Base-by-base conservation (phyloP, 495 filamentous ascomycete species). In the Amphirosellinia nigrospora region DNA sequence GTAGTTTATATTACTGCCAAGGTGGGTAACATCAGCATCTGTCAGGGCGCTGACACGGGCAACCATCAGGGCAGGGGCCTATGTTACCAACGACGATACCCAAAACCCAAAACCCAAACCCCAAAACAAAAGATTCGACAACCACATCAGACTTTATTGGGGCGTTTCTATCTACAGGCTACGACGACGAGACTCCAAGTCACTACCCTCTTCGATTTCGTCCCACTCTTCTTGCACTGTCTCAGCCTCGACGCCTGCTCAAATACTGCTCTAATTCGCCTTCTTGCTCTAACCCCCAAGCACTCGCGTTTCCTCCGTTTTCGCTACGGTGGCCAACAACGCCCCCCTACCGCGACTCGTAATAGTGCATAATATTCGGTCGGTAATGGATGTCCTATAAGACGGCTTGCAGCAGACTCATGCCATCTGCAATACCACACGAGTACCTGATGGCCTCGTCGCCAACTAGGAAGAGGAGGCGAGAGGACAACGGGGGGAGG, bases 381-480 rank as follows among this genome's bases (percentile, higher is more conserved):
- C 41, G 62, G 62, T 52, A 38, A 59, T 59, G 28, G 52, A 43
- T 45, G 1, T 46, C 19, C 52, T 46, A 28, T 41, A 36, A 21
- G 36, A 38, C 66, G 53, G 32, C 66, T 68, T 63, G 21, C 38
- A 39, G 38, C 41, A 58, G 61, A 69, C 46, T 70, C 55, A 77
- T 78, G 76, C 76, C 76, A 56, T 77, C 74, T 16, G 70, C 62
- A 61, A 69, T 70, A 46, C 48, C 69, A 28, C 61, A 64, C 13
- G 65, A 73, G 62, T 39, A 21, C 38, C 65, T 71, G 3, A 74
- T 69, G 64, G 69, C 75, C 28, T 70, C 75, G 55, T 71, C 73
- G 34, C 64, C 71, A 56, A 69, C 71, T 68, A 83, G 76, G 74
- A 85, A 84, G 74, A 74, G 82, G 68, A 79, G 78, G 68, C 80